Percentiles rank a stretch among this genome's conserved stretches.
phyloP scores from a whole-genome alignment of 208 protist species.

The Leishmania guyanensis region DNA sequence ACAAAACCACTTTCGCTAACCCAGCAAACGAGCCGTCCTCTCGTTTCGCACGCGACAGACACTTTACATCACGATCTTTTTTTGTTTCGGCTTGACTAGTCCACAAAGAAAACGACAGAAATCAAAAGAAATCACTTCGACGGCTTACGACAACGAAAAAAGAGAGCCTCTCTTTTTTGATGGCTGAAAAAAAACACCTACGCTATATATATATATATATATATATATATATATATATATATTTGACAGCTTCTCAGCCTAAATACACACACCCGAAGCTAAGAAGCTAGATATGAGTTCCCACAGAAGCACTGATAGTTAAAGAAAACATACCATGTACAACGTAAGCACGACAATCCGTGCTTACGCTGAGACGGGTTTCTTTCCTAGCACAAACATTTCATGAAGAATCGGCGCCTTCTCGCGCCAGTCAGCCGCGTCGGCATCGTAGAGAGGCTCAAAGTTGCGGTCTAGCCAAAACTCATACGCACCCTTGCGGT shows the following conservation, averaged over 20 bases:
- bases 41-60: neutral
- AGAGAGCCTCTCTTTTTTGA: constrained; percentile 4
- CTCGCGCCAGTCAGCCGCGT: constrained; percentile 81
- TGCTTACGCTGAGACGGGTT: constrained; percentile 34
- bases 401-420: constrained; percentile 89
- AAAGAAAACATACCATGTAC: neutral
- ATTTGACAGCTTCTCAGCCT: neutral
- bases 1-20: neutral
- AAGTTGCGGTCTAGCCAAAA: constrained; percentile 89
- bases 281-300: neutral
- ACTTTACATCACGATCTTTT: neutral
- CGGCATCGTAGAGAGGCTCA: constrained; percentile 80
- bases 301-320: neutral
- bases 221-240: too few species aligned
- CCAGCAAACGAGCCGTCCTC: neutral
- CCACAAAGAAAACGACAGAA: constrained; percentile 9
- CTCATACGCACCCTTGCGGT: constrained; percentile 90
- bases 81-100: constrained; percentile 7
- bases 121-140: constrained; percentile 20
- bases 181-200: constrained; percentile 15
- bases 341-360: neutral
- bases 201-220: neutral
- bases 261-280: neutral
- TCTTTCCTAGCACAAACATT: constrained; percentile 75
- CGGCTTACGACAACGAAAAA: constrained; percentile 25